Evolutionary conservation across 2,329 filamentous ascomycete species (phyloP), one percentile per base, ranked within the genome.

Genomic region (Rasamsonia emersonii): DNA sequence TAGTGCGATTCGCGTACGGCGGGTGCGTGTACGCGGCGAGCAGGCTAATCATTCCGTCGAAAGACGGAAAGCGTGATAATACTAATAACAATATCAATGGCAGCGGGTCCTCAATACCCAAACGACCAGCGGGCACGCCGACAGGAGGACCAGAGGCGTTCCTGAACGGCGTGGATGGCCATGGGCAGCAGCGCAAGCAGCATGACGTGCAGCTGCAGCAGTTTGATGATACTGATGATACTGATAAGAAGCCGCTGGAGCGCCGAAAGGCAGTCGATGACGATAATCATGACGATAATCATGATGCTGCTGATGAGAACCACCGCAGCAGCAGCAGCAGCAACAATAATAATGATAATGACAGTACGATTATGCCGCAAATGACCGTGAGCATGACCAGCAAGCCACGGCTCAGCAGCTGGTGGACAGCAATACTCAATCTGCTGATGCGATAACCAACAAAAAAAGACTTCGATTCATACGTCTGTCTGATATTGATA

Each of bases 1-100:
- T 78, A 3, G 69, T 78, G 16, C 60, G 73, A 1, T 75, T 75
- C 44, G 70, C 71, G 6, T 71, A 75, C 17, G 73, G 74, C 3
- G 68, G 72, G 4, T 76, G 73, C 41, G 65, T 71, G 5, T 71
- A 70, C 44, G 63, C 68, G 4, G 74, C 72, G 3, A 68, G 71
- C 3, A 67, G 62, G 38, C 63, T 77, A 13, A 59, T 69, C 17
- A 40, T 40, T n/a, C n/a, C n/a, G n/a, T n/a, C 27, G 38, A 43
- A 5, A 37, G 44, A 4, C 39, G 45, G 15, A 31, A 42, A 4
- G 40, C 44, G 20, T 28, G 34, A n/a, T n/a, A n/a, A n/a, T n/a
- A n/a, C n/a, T n/a, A n/a, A n/a, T n/a, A n/a, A n/a, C n/a, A n/a
- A n/a, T n/a, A n/a, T n/a, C n/a, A n/a, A 4, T 31, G 38, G 41